phyloP scores from a whole-genome alignment of 2,329 filamentous ascomycete genomes.

The Trichoderma cornu-damae region DNA sequence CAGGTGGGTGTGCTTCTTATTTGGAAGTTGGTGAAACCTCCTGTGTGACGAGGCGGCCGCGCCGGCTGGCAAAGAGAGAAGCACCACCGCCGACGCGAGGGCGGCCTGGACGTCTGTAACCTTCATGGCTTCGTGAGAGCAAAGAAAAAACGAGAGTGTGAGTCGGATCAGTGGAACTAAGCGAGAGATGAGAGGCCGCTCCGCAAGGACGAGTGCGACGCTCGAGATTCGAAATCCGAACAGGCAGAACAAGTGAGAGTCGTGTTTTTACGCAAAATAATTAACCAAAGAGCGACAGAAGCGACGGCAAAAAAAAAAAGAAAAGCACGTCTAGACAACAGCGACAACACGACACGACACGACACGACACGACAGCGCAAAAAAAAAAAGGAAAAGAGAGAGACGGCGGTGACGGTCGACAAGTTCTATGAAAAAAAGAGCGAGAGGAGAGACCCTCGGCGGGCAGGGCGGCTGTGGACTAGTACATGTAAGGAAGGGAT shows the following conservation, averaged over 20 bases:
- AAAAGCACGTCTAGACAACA: conserved; percentile 8
- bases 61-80: conserved; percentile 41
- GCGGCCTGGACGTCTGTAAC: conserved; percentile 45
- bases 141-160: conserved; percentile 16
- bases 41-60: conserved; percentile 32
- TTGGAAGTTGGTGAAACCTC: conserved; percentile 38
- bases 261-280: conserved; percentile 9
- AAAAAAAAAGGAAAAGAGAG: conserved; percentile 16
- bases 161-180: conserved; percentile 4
- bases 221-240: neutral
- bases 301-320: neutral
- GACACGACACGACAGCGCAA: conserved; percentile 12
- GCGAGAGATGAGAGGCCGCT: conserved; percentile 1
- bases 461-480: conserved; percentile 8
- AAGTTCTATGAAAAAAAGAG: conserved; percentile 18
- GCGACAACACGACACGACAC: conserved; percentile 13
- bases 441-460: conserved; percentile 7
- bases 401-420: conserved; percentile 14
- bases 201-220: conserved; percentile 2
- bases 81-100: conserved; percentile 44
- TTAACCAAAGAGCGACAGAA: conserved; percentile 12
- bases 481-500: conserved; percentile 19
- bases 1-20: conserved; percentile 34
- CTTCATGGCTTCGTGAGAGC: conserved; percentile 43
- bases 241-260: conserved; percentile 5